phyloP scores from a whole-genome alignment of 129 eudicot species.

The Pittosporum tobira region DNA sequence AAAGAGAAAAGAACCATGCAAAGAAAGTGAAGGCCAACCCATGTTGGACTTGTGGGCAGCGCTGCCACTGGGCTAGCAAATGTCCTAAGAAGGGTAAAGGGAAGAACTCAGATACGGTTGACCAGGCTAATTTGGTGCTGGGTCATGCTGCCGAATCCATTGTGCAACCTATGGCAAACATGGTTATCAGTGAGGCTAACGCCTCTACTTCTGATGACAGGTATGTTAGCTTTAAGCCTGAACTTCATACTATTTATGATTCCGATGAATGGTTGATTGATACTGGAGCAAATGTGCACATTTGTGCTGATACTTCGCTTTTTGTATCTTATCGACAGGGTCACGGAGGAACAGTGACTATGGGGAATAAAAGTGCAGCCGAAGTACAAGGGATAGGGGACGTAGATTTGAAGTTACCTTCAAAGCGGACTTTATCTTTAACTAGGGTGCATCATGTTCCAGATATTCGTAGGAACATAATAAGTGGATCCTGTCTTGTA shows the following conservation, averaged over 20 bases:
- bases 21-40: background rate
- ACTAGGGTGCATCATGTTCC: background rate
- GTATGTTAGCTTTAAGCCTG: background rate
- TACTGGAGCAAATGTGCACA: background rate
- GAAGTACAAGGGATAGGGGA: background rate
- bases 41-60: background rate
- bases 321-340: background rate
- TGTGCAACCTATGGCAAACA: background rate
- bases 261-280: slow-evolving; percentile 6
- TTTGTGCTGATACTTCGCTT: background rate
- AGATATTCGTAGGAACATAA: background rate
- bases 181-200: background rate
- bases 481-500: background rate
- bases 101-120: background rate
- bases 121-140: background rate
- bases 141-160: background rate
- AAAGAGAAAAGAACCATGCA: background rate
- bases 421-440: background rate
- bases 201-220: background rate
- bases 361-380: background rate
- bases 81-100: background rate
- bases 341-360: background rate
- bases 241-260: background rate
- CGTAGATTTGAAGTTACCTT: background rate
- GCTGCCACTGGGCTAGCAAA: background rate